Evolutionary conservation across 129 eudicot species (phyloP), one percentile per base, ranked within the genome.

Genomic region (Centella asiatica): DNA sequence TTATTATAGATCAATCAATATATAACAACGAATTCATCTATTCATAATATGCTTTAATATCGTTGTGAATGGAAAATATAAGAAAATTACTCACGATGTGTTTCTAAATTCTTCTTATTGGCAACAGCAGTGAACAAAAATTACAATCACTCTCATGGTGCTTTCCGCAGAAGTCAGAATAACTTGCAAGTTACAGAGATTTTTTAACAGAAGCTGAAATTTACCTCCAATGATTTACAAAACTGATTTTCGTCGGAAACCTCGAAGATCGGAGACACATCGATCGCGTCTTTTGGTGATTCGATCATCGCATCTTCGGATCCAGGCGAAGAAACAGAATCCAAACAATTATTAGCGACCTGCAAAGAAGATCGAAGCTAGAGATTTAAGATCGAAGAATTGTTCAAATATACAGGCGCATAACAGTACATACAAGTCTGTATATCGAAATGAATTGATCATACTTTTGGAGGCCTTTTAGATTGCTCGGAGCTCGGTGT

Each of bases 191-290:
- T 46, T 46, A 46, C 25, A 46, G 51, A 17, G 11, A 46, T 3
- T 46, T 17, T 17, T 4, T 1, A 46, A 8, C 7, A 3, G 46
- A 44, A 36, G 25, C 9, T 28, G 10, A n/a, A 37, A 18, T 24
- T 34, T 51, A 78, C 83, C 78, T 73, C 79, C 13, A 64, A n/a
- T 9, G 69, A 69, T 64, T 57, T 76, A 6, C 11, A 37, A 44
- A 53, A 45, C 6, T 44, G 76, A 78, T 64, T 78, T 12, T 68
- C 69, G 47, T 53, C 74, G 11, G 65, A 69, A 25, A 40, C 49
- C 60, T 73, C 76, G 3, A 69, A 13, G 31, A 48, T 42, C 4
- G 63, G 28, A 26, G 68, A 48, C n/a, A 46, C 10, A 23, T 50
- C 67, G 40, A 28, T 57, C 46, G 66, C 48, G 24, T 68, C 75